Percentiles rank a stretch among this genome's conserved stretches.
Conservation (phyloP, 768 basidiomycete genomes). For the Pseudohyphozyma bogoriensis region DNA sequence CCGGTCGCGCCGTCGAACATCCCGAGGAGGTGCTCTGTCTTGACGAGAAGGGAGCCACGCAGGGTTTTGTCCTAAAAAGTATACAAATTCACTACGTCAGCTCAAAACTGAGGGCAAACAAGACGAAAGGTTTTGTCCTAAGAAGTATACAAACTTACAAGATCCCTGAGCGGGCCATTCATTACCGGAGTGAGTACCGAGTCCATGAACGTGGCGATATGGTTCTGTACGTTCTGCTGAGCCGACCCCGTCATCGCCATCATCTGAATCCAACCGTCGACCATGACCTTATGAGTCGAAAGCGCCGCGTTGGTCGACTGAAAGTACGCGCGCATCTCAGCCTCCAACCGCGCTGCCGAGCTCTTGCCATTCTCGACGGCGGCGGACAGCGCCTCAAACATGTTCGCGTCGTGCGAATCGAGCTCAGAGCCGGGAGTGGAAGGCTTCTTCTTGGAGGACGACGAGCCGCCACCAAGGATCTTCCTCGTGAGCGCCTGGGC, state of each 20-base stretch:
- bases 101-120: no score
- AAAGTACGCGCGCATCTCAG: slow-evolving; percentile 29
- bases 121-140: no score
- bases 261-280: slow-evolving; percentile 29
- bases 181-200: slow-evolving; percentile 22
- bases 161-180: slow-evolving; percentile 28
- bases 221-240: slow-evolving; percentile 10
- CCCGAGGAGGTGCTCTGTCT: slow-evolving; percentile 29
- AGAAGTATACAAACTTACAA: slow-evolving; percentile 8
- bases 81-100: not conserved
- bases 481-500: slow-evolving; percentile 22
- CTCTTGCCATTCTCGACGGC: slow-evolving; percentile 15
- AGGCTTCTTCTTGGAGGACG: slow-evolving; percentile 20
- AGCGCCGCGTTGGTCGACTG: slow-evolving; percentile 17
- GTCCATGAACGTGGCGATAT: slow-evolving; percentile 27
- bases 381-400: slow-evolving; percentile 24
- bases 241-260: slow-evolving; percentile 7
- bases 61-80: slow-evolving; percentile 21
- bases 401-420: slow-evolving; percentile 10
- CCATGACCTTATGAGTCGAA: slow-evolving; percentile 19
- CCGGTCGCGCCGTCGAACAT: slow-evolving; percentile 28
- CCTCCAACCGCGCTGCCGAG: slow-evolving; percentile 15
- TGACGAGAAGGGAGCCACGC: slow-evolving; percentile 19
- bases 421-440: slow-evolving; percentile 7
- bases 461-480: slow-evolving; percentile 21